Evolutionary conservation across 768 basidiomycete species (phyloP), one percentile per base, ranked within the genome.

Genomic region (Kwoniella heveanensis): DNA sequence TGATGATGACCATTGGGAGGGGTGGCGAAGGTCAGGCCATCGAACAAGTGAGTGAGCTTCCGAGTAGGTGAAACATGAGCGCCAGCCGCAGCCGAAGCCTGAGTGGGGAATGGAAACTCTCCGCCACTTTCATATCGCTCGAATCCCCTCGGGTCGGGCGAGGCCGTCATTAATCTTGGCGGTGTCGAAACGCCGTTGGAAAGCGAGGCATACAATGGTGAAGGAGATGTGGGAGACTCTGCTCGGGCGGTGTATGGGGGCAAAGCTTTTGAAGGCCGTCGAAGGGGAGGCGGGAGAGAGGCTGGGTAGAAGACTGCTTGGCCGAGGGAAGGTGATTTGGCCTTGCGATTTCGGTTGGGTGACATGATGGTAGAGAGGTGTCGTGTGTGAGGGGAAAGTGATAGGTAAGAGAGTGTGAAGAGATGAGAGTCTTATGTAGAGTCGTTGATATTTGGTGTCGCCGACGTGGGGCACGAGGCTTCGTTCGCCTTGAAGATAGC

Each of bases 251-350:
- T 49, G 37, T 19, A 65, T 46, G 37, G 32, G 12, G 54, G 63
- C 17, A 49, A 22, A 17, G 46, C 49, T 37, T 59, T 65, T 8
- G 58, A 60, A 22, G 57, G 26, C 44, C 39, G 36, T 17, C 58
- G 44, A 25, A 54, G 57, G 13, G 69, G 66, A 5, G 69, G 59
- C 26, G 65, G 59, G 2, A 57, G 49, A 6, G 62, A 52, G 19
- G 25, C 52, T 24, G 65, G 62, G 32, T 70, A 70, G 54, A 70
- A 70, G 32, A 70, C 69, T 22, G 69, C 57, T 55, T 66, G 69
- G 57, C 62, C 69, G 39, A 70, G 55, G n/a, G 66, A 60, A 39
- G 55, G 62, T 22, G 62, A 48, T 24, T 56, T 65, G 44, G 21
- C 52, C 26, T 60, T 65, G 17, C 53, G 58, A 44, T 51, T 44